phyloP scores from a whole-genome alignment of 176 grass and related monocot genomes.

The Phoenix roebelenii region DNA sequence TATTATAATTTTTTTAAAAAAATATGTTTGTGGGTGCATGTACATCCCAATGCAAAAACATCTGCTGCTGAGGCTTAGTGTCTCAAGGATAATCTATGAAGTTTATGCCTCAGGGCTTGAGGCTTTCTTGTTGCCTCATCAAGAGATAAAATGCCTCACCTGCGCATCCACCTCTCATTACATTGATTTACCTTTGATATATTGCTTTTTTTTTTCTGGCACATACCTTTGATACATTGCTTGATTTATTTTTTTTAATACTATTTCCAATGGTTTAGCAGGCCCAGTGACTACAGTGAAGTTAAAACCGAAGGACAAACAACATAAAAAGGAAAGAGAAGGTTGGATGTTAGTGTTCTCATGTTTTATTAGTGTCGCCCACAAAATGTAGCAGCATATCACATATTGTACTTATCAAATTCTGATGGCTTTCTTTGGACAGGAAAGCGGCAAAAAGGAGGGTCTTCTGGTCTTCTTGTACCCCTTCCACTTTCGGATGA shows the following conservation, averaged over 20 bases:
- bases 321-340: constrained; percentile 78
- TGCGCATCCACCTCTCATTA: not conserved
- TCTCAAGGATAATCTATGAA: no score
- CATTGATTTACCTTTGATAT: no score
- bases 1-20: no score
- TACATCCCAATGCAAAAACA: no score
- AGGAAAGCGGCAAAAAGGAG: constrained; percentile 63
- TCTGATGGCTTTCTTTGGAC: constrained; percentile 27
- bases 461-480: constrained; percentile 52
- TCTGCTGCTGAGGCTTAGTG: no score
- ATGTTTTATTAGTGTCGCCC: no score
- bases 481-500: constrained; percentile 90
- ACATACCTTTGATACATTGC: no score
- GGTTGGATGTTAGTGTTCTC: constrained; percentile 32
- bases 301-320: constrained; percentile 72
- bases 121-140: not conserved
- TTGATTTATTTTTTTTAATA: no score
- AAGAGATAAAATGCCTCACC: not conserved
- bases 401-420: constrained; percentile 16
- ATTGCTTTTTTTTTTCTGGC: no score
- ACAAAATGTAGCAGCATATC: constrained; percentile 7
- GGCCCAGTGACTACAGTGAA: constrained; percentile 41
- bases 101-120: not conserved
- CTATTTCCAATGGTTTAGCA: constrained; percentile 14
- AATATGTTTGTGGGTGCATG: no score